Evolutionary conservation across 257 asterid genomes (phyloP).

Genomic region (Solanum ahanhuiri): DNA sequence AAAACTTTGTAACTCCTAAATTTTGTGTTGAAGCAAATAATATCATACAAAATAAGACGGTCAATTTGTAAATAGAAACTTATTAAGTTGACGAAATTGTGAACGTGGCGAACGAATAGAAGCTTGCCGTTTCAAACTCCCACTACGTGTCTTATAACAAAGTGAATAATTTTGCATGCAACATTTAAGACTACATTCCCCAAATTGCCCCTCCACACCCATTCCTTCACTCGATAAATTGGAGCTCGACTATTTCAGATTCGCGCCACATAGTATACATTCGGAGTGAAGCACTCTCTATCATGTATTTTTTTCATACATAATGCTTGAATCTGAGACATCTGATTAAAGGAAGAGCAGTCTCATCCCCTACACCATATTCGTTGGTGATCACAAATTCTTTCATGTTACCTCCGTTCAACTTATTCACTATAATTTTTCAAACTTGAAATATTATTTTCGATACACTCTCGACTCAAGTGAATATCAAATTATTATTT

Average conservation of each 20-base stretch:
- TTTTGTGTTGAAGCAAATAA: not conserved
- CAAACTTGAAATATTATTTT: too few species aligned
- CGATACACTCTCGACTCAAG: not conserved
- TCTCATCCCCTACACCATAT: rapidly evolving
- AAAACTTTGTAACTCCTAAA: too few species aligned
- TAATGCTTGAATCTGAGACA: rapidly evolving
- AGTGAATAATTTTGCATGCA: conserved; percentile 3
- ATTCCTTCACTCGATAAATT: not conserved
- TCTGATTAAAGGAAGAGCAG: rapidly evolving
- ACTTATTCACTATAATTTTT: too few species aligned
- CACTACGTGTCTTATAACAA: not conserved
- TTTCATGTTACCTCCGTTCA: too few species aligned
- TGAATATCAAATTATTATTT: too few species aligned
- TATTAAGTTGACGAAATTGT: not conserved
- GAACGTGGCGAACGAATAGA: not conserved
- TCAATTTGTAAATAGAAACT: not conserved
- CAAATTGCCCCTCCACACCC: not conserved
- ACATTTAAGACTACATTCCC: not conserved
- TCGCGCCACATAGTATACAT: rapidly evolving
- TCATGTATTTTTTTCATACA: too few species aligned
- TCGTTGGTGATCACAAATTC: too few species aligned
- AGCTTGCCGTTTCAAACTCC: not conserved
- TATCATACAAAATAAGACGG: not conserved
- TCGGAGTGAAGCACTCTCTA: not conserved
- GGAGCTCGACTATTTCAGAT: not conserved